These are phyloP conservation scores for Saccharomycopsis amapae DNA, from an alignment of 805 yeast species.

Conservation along the genomic window DNA sequence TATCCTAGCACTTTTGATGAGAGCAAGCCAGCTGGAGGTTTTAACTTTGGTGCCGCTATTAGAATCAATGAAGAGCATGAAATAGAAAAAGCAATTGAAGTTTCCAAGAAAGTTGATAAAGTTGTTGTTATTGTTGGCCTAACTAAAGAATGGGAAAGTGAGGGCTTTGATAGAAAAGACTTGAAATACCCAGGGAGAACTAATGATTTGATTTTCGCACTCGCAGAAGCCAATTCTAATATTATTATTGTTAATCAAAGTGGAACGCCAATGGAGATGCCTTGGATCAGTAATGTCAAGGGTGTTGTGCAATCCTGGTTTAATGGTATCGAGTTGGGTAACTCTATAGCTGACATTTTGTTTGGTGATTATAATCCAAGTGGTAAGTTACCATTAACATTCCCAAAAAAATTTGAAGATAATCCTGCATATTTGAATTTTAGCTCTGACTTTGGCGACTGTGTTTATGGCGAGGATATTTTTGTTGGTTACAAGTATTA, in stretches of 20 bases:
- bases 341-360: slow-evolving; percentile 48
- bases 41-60: slow-evolving; percentile 30
- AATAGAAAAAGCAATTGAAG: slow-evolving; percentile 37
- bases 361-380: slow-evolving; percentile 59
- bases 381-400: slow-evolving; percentile 56
- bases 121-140: slow-evolving; percentile 47
- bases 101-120: slow-evolving; percentile 46
- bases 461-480: slow-evolving; percentile 25
- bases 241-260: slow-evolving; percentile 49
- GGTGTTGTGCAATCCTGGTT: slow-evolving; percentile 48
- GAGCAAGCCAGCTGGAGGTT: slow-evolving; percentile 29
- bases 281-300: slow-evolving; percentile 40
- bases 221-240: slow-evolving; percentile 44
- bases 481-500: slow-evolving; percentile 51
- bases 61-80: slow-evolving; percentile 22
- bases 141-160: slow-evolving; percentile 51
- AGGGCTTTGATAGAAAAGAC: slow-evolving; percentile 47
- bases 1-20: slow-evolving; percentile 23
- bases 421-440: slow-evolving; percentile 39
- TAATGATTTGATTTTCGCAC: slow-evolving; percentile 38
- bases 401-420: slow-evolving; percentile 44
- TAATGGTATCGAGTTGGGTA: slow-evolving; percentile 52
- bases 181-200: slow-evolving; percentile 46
- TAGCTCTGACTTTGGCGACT: slow-evolving; percentile 31
- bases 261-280: slow-evolving; percentile 56